Percentiles rank a stretch among this genome's conserved stretches.
Evolutionary conservation across 2,329 filamentous ascomycete genomes (phyloP).

Genomic region (Phyllosticta citriasiana): DNA sequence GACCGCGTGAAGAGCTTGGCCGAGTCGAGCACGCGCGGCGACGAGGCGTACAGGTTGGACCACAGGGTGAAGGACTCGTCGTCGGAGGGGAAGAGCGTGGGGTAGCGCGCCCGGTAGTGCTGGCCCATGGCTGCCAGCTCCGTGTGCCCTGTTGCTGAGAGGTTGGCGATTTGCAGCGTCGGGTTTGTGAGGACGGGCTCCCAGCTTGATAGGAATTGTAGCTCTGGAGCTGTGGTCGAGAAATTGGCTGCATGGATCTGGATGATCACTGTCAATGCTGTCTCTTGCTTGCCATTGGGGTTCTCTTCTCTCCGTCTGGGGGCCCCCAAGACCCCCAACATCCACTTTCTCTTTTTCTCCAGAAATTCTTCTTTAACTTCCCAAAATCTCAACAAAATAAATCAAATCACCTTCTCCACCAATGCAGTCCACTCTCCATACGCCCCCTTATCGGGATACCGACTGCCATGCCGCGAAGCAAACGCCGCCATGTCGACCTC

Average conservation of each 20-base stretch:
- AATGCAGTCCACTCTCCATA: slow-evolving; percentile 45
- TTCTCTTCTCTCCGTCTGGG: no score
- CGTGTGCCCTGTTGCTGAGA: slow-evolving; percentile 53
- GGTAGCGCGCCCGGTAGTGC: slow-evolving; percentile 34
- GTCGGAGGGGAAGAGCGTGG: slow-evolving; percentile 40
- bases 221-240: slow-evolving; percentile 38
- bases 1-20: slow-evolving; percentile 52
- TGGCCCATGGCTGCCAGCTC: slow-evolving; percentile 50
- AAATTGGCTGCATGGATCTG: slow-evolving; percentile 47
- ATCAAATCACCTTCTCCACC: slow-evolving; percentile 11
- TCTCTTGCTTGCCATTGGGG: neutral
- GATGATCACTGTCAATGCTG: neutral
- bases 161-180: slow-evolving; percentile 45
- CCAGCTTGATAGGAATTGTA: slow-evolving; percentile 52
- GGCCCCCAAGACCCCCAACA: no score
- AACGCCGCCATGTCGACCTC: slow-evolving; percentile 52
- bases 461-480: slow-evolving; percentile 50
- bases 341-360: neutral
- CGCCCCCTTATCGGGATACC: slow-evolving; percentile 52
- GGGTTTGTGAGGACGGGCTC: slow-evolving; percentile 47
- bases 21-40: slow-evolving; percentile 50
- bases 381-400: neutral
- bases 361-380: neutral
- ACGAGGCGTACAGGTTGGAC: slow-evolving; percentile 50
- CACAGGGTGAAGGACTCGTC: slow-evolving; percentile 48